phyloP scores from a whole-genome alignment of 306 rosid species.

The Lagenaria siceraria region DNA sequence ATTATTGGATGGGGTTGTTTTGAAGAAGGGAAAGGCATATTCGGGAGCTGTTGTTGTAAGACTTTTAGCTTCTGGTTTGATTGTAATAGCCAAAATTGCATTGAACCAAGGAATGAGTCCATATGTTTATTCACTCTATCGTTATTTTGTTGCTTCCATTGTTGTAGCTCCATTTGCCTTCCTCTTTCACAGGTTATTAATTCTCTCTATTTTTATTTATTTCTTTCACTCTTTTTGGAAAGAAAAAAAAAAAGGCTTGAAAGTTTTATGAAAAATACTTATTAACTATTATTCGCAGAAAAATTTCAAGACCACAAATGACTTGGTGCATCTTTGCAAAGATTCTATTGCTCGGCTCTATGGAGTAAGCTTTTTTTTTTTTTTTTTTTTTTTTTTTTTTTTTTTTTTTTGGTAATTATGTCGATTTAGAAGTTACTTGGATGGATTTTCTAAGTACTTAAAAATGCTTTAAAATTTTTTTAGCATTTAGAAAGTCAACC shows the following conservation, averaged over 20 bases:
- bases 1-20: not conserved
- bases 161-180: slow-evolving; percentile 20
- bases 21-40: slow-evolving; percentile 11
- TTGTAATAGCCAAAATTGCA: slow-evolving; percentile 11
- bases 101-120: slow-evolving; percentile 22
- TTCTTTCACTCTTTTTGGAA: no score
- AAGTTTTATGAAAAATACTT: no score
- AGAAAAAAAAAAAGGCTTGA: no score
- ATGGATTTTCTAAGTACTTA: no score
- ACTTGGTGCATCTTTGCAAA: slow-evolving; percentile 18
- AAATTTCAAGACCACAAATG: slow-evolving; percentile 33
- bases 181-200: slow-evolving; percentile 6
- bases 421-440: no score
- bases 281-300: slow-evolving; percentile 14
- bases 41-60: slow-evolving; percentile 11
- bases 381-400: no score
- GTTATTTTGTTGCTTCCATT: slow-evolving; percentile 15
- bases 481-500: no score
- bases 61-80: slow-evolving; percentile 12
- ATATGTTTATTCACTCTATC: slow-evolving; percentile 7
- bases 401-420: no score
- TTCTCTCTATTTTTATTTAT: not conserved
- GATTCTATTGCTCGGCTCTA: slow-evolving; percentile 24
- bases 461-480: no score
- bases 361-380: not conserved